Conservation (phyloP, 2,329 filamentous ascomycete species). For the Pseudogymnoascus sp. region DNA sequence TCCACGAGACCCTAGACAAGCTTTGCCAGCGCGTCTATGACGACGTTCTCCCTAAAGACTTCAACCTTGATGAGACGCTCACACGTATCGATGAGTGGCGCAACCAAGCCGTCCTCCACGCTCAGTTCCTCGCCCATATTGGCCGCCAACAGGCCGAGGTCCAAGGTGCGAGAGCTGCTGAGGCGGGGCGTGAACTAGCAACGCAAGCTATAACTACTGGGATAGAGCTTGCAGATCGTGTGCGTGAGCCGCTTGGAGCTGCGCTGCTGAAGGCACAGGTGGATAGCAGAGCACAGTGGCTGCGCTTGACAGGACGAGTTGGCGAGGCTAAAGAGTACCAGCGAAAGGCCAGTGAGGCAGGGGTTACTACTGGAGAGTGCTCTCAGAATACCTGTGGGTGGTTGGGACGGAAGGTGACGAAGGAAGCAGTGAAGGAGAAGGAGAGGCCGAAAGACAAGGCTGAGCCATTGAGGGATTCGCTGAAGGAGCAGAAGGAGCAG, state of each 20-base stretch:
- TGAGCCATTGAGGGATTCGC: not conserved
- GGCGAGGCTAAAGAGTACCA: slow-evolving; percentile 42
- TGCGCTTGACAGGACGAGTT: slow-evolving; percentile 44
- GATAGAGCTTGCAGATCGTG: not conserved
- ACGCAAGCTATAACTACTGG: not conserved
- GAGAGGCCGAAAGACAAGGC: not conserved
- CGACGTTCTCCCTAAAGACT: not conserved
- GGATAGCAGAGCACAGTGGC: slow-evolving; percentile 49
- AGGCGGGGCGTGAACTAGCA: not conserved
- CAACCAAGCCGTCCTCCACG: slow-evolving; percentile 7
- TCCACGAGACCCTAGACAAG: slow-evolving; percentile 22
- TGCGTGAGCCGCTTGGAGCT: slow-evolving; percentile 36
- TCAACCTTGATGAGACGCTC: not conserved
- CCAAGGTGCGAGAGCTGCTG: not conserved
- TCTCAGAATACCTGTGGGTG: not conserved
- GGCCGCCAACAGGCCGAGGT: slow-evolving; percentile 29
- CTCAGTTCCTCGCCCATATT: slow-evolving; percentile 35
- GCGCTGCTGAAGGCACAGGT: slow-evolving; percentile 47
- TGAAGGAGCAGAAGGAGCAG: not conserved
- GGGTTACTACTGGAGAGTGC: not conserved
- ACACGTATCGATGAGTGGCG: not conserved
- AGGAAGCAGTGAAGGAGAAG: not conserved
- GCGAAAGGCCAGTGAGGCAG: slow-evolving; percentile 37
- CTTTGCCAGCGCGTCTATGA: slow-evolving; percentile 14
- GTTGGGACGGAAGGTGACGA: not conserved